These are phyloP conservation scores for Fusarium nygamai DNA, from an alignment of 2,329 filamentous ascomycete species.

Conservation along the genomic window DNA sequence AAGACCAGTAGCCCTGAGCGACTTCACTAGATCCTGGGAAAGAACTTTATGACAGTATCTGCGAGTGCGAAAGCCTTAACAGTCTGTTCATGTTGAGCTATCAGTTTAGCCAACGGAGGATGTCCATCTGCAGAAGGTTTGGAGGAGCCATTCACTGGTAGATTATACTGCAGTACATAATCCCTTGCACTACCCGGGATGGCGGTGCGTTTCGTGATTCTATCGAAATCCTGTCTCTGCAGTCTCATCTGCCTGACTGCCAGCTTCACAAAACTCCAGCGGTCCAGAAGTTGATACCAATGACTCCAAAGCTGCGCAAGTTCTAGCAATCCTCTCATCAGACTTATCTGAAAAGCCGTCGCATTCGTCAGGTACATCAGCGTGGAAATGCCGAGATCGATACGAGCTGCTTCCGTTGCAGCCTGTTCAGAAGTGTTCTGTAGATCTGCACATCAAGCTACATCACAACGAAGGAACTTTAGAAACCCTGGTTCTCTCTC, in stretches of 20 bases:
- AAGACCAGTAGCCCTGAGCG: not conserved
- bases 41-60: not conserved
- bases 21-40: not conserved
- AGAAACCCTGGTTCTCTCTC: no score
- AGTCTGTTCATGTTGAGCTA: not conserved
- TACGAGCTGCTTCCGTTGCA: not conserved
- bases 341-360: not conserved
- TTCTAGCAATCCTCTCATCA: no score
- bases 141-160: no score
- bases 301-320: not conserved
- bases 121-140: not conserved
- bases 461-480: not conserved
- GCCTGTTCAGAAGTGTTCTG: no score
- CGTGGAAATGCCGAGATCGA: not conserved
- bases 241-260: not conserved
- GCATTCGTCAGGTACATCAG: no score
- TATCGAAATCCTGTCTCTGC: not conserved
- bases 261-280: no score
- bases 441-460: no score
- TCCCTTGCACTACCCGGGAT: not conserved
- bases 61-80: not conserved
- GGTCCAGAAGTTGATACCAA: not conserved
- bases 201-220: no score
- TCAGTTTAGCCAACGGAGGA: no score
- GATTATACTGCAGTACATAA: fast-evolving